These are phyloP conservation scores for Paracoccidioides brasiliensis DNA, from an alignment of 2,329 filamentous ascomycete genomes.

Conservation along the genomic window DNA sequence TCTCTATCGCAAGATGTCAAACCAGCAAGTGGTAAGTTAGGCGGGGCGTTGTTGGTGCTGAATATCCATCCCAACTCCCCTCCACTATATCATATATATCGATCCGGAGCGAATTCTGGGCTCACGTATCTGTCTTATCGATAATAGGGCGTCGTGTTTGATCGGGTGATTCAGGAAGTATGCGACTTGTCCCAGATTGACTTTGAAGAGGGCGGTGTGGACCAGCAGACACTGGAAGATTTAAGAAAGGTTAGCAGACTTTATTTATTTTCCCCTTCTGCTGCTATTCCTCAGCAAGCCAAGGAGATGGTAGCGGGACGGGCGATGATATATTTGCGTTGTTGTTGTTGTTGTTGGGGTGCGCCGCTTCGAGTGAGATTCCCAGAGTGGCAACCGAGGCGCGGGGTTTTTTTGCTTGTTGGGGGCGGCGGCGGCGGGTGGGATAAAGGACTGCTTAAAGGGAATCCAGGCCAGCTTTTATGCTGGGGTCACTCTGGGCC, in stretches of 20 bases:
- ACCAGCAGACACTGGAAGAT: conserved; percentile 73
- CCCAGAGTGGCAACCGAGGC: not conserved
- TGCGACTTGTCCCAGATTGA: conserved; percentile 84
- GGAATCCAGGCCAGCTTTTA: conserved; percentile 1
- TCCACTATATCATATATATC: not conserved
- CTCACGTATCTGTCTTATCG: conserved; percentile 6
- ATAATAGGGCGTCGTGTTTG: conserved; percentile 60
- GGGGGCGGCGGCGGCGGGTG: too few species aligned
- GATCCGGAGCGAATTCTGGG: not conserved
- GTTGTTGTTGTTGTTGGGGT: not conserved
- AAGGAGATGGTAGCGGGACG: too few species aligned
- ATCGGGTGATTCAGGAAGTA: conserved; percentile 84
- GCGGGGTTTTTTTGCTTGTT: too few species aligned
- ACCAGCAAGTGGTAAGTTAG: conserved; percentile 36
- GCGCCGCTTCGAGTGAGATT: not conserved
- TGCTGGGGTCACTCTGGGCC: conserved; percentile 3
- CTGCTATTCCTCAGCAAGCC: not conserved
- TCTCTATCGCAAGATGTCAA: conserved; percentile 27
- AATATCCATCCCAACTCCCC: not conserved
- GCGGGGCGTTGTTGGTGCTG: conserved; percentile 8
- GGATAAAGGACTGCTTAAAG: not conserved
- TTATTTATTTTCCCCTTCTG: not conserved
- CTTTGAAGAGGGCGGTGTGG: conserved; percentile 92
- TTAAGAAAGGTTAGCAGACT: conserved; percentile 62
- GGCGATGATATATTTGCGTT: too few species aligned